A percentile compares a stretch with the other conserved stretches of the same genome.
phyloP scores from a whole-genome alignment of 2,329 filamentous ascomycete genomes.

The Diaporthe citri region DNA sequence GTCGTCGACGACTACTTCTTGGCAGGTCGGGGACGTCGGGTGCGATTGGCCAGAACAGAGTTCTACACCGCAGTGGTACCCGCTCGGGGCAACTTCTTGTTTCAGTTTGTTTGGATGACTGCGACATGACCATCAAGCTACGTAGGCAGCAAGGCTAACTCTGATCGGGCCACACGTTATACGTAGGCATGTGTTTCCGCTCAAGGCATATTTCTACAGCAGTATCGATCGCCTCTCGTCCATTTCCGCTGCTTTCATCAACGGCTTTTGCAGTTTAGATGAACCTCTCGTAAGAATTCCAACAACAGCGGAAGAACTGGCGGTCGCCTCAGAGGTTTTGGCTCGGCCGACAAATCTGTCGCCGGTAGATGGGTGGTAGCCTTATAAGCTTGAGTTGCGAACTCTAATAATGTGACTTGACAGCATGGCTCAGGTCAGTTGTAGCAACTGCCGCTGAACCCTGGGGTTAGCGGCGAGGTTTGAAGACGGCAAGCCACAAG shows the following conservation, averaged over 20 bases:
- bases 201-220: not conserved
- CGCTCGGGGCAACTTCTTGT: constrained; percentile 11
- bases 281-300: not conserved
- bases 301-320: not conserved
- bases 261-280: not conserved
- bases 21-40: not conserved
- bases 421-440: no score
- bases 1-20: not conserved
- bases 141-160: not conserved
- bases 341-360: not conserved
- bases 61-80: constrained; percentile 1
- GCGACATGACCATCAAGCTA: not conserved
- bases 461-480: not conserved
- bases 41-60: constrained; percentile 7
- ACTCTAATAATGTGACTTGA: not conserved
- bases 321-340: not conserved
- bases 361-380: not conserved
- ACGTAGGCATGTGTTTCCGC: not conserved
- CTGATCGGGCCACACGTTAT: not conserved
- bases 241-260: not conserved
- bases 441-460: not conserved
- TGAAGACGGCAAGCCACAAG: not conserved
- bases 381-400: not conserved
- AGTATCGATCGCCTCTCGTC: not conserved
- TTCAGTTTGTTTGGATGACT: constrained; percentile 28